Evolutionary conservation across 1,284 basidiomycete genomes (phyloP), one percentile per base, ranked within the genome.

Genomic region (Somion occarium): DNA sequence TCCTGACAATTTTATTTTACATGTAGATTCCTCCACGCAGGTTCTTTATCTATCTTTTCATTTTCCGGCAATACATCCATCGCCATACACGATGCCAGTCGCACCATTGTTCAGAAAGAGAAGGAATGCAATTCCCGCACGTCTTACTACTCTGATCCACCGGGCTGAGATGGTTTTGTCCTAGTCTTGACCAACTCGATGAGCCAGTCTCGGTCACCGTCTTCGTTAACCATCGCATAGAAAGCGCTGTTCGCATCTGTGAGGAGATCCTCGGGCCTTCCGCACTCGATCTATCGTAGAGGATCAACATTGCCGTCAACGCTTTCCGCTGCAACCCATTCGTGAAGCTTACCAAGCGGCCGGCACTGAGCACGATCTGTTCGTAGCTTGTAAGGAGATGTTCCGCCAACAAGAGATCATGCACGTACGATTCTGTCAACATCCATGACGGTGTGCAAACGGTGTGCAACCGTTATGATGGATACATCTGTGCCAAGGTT

Each of bases 381-480:
- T n/a, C 13, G 18, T 18, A 46, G 20, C n/a, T 34, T 7, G 7
- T 34, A 20, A 41, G n/a, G 24, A 12, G 24, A 9, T 22, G 24
- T 18, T n/a, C 12, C 15, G 25, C 1, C 57, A 71, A 46, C 58
- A 63, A 34, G 30, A 34, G 7, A 7, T 15, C 30, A 34, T 7
- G 30, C 15, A 34, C 30, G 7, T 15, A 34, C 63, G 38, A 69
- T 68, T 47, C 65, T 69, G 57, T 71, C 56, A 18, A 48, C 42
- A 39, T 57, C 56, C 56, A 57, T 57, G 56, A 57, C 34, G 30
- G 83, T 87, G 59, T 84, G 83, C 11, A 88, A 66, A 30, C 85
- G 77, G 64, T 87, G 85, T 1, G 85, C 85, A 45, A 87, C 71
- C 12, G 82, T 85, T 43, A 87, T 73, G 3, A 87, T 62, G 0